A percentile compares a stretch with the other conserved stretches of the same genome.
These are phyloP conservation scores for Dalbergia cochinchinensis DNA, from an alignment of 306 rosid species.

Conservation along the genomic window DNA sequence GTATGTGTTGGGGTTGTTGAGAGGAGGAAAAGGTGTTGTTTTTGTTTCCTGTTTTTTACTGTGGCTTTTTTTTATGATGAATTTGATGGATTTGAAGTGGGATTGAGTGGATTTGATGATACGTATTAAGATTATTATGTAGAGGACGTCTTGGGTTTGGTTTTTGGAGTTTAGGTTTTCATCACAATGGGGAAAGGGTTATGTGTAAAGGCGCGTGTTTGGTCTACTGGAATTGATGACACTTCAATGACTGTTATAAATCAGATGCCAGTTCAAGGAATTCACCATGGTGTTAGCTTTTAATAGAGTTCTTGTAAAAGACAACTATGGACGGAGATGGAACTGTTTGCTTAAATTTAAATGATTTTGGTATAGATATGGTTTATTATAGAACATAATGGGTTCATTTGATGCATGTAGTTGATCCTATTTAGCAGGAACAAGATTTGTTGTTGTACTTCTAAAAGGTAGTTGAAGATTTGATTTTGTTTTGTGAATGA, in stretches of 20 bases:
- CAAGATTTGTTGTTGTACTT: no score
- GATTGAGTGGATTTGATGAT: conserved; percentile 24
- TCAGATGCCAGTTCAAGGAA: neutral
- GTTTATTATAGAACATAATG: no score
- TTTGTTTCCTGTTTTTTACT: neutral
- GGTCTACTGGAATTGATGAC: neutral
- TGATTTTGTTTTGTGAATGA: no score
- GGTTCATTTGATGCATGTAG: no score
- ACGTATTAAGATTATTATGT: neutral
- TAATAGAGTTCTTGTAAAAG: neutral
- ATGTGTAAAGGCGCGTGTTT: neutral
- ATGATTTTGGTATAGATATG: no score
- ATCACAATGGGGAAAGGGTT: neutral
- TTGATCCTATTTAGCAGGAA: no score
- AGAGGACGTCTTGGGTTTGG: neutral
- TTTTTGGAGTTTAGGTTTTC: neutral
- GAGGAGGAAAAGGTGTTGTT: neutral
- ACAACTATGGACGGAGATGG: no score
- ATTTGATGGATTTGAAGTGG: conserved; percentile 6
- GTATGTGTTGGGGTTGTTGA: neutral
- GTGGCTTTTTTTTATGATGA: neutral
- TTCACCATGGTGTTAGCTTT: neutral
- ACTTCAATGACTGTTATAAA: neutral
- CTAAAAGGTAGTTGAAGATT: no score
- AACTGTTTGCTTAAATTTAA: no score